Percentiles rank a stretch among this genome's conserved stretches.
phyloP scores from a whole-genome alignment of 441 rosid species.

The Adansonia rubrostipa region DNA sequence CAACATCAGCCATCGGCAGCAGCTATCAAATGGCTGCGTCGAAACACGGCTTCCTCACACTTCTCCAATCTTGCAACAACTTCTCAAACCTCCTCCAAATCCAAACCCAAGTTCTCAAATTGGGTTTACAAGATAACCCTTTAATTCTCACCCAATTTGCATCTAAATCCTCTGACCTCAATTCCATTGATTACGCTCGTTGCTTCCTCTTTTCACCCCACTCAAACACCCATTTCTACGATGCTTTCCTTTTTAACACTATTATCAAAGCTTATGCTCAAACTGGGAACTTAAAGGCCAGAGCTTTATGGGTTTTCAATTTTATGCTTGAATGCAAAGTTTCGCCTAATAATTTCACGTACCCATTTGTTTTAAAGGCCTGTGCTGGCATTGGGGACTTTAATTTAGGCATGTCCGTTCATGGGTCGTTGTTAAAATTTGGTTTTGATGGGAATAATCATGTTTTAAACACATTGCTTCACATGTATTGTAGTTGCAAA shows the following conservation, averaged over 20 bases:
- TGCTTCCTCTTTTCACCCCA: conserved; percentile 47
- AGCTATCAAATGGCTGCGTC: conserved; percentile 29
- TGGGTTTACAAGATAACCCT: conserved; percentile 49
- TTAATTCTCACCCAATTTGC: conserved; percentile 55
- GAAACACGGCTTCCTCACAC: conserved; percentile 47
- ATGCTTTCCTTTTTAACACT: conserved; percentile 55
- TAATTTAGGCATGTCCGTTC: conserved; percentile 48
- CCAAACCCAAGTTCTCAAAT: conserved; percentile 48
- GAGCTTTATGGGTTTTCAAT: conserved; percentile 40
- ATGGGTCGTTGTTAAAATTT: conserved; percentile 49
- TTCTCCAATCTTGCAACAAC: conserved; percentile 41
- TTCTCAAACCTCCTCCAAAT: conserved; percentile 41
- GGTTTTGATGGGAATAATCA: conserved; percentile 47
- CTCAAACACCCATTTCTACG: conserved; percentile 44
- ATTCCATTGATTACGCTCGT: conserved; percentile 41
- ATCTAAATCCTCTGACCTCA: conserved; percentile 47
- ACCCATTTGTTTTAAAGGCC: conserved; percentile 56
- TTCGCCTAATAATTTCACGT: conserved; percentile 57
- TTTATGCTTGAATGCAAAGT: conserved; percentile 39
- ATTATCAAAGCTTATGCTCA: conserved; percentile 51
- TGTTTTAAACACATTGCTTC: conserved; percentile 55
- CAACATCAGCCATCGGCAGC: conserved; percentile 22
- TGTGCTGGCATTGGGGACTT: conserved; percentile 52
- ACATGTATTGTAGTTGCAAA: conserved; percentile 41
- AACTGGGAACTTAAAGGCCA: conserved; percentile 33